Conservation (phyloP, 2,329 filamentous ascomycete genomes). For the Fusarium avenaceum region DNA sequence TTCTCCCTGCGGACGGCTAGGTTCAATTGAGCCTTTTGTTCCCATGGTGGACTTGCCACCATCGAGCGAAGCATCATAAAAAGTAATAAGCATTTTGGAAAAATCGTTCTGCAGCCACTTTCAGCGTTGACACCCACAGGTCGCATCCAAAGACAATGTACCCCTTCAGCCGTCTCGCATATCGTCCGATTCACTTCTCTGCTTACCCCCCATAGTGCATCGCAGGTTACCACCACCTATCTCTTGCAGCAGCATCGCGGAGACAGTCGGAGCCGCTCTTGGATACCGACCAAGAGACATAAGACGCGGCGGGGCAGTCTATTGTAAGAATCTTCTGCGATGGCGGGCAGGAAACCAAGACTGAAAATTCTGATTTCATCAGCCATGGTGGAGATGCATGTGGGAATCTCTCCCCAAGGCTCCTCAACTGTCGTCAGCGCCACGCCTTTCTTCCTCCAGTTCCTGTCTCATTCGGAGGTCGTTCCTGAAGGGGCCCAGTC, state of each 20-base stretch:
- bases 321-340: conserved; percentile 22
- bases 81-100: conserved; percentile 9
- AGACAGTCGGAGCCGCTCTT: conserved; percentile 45
- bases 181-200: conserved; percentile 33
- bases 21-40: neutral
- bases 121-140: neutral
- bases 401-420: conserved; percentile 27
- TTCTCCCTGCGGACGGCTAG: conserved; percentile 1
- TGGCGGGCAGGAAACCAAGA: conserved; percentile 15
- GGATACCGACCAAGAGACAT: conserved; percentile 18
- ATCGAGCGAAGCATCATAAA: conserved; percentile 19
- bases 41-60: conserved; percentile 16
- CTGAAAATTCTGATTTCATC: conserved; percentile 36
- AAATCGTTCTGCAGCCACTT: conserved; percentile 14
- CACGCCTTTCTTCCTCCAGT: conserved; percentile 10
- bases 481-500: conserved; percentile 1
- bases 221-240: conserved; percentile 24
- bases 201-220: conserved; percentile 34
- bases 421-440: conserved; percentile 32
- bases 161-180: conserved; percentile 18
- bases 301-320: conserved; percentile 40
- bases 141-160: conserved; percentile 12
- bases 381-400: conserved; percentile 41
- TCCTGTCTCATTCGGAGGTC: neutral
- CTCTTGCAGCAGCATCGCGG: conserved; percentile 24